phyloP scores from a whole-genome alignment of 768 basidiomycete species.

The Phanerodontia chrysosporium region DNA sequence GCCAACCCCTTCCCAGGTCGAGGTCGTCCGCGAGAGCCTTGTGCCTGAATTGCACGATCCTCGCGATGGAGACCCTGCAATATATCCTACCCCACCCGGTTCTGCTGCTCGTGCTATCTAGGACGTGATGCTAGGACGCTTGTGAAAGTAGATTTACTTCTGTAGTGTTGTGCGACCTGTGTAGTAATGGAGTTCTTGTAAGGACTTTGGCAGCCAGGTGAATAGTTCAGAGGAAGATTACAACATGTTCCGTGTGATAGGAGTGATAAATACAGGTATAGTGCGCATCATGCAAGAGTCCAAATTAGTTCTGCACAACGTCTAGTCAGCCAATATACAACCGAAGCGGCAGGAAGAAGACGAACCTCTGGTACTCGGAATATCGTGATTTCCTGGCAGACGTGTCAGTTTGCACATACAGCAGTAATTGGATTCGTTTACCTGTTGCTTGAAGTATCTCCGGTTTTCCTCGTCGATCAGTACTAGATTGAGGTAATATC shows the following conservation, averaged over 20 bases:
- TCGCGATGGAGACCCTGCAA: neutral
- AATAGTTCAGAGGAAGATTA: too few relatives aligned
- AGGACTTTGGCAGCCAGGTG: too few relatives aligned
- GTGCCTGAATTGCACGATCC: constrained; percentile 7
- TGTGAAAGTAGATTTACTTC: too few relatives aligned
- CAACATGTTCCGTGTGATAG: neutral
- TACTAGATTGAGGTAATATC: constrained; percentile 97
- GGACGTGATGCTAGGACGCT: neutral
- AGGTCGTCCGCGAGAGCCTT: constrained; percentile 6
- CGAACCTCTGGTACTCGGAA: constrained; percentile 86
- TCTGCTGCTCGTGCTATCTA: neutral
- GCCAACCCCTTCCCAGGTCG: constrained; percentile 9
- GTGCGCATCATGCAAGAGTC: constrained; percentile 17
- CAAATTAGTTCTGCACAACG: constrained; percentile 29
- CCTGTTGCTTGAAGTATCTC: constrained; percentile 97
- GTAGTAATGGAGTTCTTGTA: too few relatives aligned
- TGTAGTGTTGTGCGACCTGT: too few relatives aligned
- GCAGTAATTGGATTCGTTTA: constrained; percentile 19
- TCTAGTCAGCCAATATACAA: neutral
- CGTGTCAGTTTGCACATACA: neutral
- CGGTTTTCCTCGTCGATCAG: constrained; percentile 98
- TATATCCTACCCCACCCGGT: neutral
- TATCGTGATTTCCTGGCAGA: constrained; percentile 72
- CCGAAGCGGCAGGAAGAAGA: neutral
- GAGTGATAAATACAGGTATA: constrained; percentile 23